Evolutionary conservation across 164 flowering plant genomes (phyloP), one percentile per base, ranked within the genome.

Genomic region (Macadamia integrifolia): DNA sequence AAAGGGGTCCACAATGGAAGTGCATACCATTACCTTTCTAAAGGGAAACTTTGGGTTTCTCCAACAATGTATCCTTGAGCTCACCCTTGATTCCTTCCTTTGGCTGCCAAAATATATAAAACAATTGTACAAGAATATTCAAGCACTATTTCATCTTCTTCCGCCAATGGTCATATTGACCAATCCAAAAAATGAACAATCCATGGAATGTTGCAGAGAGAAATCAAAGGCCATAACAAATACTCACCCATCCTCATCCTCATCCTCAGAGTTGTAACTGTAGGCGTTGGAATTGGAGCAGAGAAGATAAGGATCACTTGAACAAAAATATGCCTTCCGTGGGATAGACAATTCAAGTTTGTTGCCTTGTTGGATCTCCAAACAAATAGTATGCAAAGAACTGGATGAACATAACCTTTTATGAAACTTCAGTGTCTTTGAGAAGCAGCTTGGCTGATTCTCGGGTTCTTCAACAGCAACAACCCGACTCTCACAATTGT

Each of bases 51-150:
- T 78, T 3, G 88, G 86, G 64, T 83, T 74, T 79, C 81, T 77
- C 91, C 92, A 86, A 69, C 91, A 86, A 58, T 74, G 81, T 3
- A 73, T 53, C 72, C 79, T 85, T 0, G 83, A 56, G 44, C 61
- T 62, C 35, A 59, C 52, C 56, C 48, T 53, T 3, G 75, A 69
- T 53, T 70, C 70, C 65, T 83, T 80, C 71, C 49, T 76, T 61
- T 40, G 11, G 48, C 89, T 86, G 86, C 82, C 35, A 69, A 31
- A 35, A 18, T 35, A 65, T 17, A 58, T 2, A 11, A 7, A 44
- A 57, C 9, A 28, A 67, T 14, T 15, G 17, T 48, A 35, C 13
- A 28, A 3, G 9, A 23, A 18, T 14, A 2, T 0, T 1, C 15
- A 23, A n/a, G 14, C 46, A 50, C 15, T 8, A 3, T 11, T 52